Evolutionary conservation across 2,329 filamentous ascomycete species (phyloP), one percentile per base, ranked within the genome.

Genomic region (Arthrobotrys iridis): DNA sequence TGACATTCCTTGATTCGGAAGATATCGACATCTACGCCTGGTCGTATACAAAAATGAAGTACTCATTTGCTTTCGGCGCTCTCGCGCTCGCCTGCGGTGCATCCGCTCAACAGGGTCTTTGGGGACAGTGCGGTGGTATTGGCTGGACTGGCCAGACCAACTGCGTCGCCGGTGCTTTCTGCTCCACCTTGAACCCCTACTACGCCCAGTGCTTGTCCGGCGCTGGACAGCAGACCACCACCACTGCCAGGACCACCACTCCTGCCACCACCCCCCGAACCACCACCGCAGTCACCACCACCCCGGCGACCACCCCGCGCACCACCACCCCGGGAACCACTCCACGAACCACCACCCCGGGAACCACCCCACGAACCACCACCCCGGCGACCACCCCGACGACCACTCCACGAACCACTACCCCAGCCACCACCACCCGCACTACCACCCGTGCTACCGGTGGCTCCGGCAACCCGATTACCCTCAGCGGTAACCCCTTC

Each of bases 401-500:
- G n/a, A 43, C 26, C 26, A 26, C 58, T 7, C 4, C 50, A 10
- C 58, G 58, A 28, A 35, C 30, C 15, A 28, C 50, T 37, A 41
- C 62, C 1, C 30, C 48, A 46, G 46, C 50, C 10, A 62, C 72
- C 28, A 76, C 58, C 28, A 66, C 58, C 20, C 59, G 24, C 26
- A 60, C 55, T 40, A 75, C 63, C 26, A 63, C 63, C 7, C 13
- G 26, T 35, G 58, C 30, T n/a, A 41, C 20, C 22, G 58, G 55
- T n/a, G 50, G 48, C 28, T 5, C 24, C 22, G 63, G 62, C 18
- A 50, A 7, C 28, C 22, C 78, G 65, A 13, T 80, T 41, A 77
- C 78, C 37, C 60, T 77, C 66, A 77, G 73, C 5, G 77, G 77
- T n/a, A 88, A 88, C 82, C 85, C 86, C 11, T 87, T 86, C 80